Conservation (phyloP, 129 eudicot species). For the Chrysanthemum seticuspe region DNA sequence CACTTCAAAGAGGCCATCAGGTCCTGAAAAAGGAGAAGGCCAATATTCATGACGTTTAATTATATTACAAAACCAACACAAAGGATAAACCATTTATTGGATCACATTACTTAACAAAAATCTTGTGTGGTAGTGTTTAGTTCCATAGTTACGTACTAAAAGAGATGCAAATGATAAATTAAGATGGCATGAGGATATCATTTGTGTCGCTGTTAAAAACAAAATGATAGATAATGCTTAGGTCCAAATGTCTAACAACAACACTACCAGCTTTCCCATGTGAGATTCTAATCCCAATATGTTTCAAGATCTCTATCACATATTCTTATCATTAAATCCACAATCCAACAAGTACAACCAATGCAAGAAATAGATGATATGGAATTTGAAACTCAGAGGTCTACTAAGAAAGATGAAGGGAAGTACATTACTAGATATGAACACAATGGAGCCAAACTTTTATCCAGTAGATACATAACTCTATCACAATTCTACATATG, state of each 20-base stretch:
- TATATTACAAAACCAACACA: neutral
- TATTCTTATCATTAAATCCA: neutral
- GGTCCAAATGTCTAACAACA: neutral
- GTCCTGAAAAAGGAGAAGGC: neutral
- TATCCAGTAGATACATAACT: neutral
- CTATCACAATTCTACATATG: neutral
- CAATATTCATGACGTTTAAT: neutral
- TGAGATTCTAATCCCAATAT: neutral
- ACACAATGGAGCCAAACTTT: neutral
- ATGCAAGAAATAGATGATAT: neutral
- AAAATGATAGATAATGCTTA: neutral
- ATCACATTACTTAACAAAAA: too few relatives aligned
- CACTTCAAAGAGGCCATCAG: conserved; percentile 76
- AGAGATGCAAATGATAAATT: neutral
- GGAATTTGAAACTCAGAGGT: neutral
- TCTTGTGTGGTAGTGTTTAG: neutral
- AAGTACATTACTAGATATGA: neutral
- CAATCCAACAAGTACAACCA: neutral
- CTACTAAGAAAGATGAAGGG: neutral
- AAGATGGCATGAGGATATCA: neutral
- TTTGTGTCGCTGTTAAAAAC: neutral
- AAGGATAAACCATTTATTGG: too few relatives aligned
- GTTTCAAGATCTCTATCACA: neutral
- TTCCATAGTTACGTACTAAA: neutral
- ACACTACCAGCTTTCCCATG: neutral